Evolutionary conservation across 352 stramenopile genomes (phyloP).

Genomic region (Phytophthora cryptogea): DNA sequence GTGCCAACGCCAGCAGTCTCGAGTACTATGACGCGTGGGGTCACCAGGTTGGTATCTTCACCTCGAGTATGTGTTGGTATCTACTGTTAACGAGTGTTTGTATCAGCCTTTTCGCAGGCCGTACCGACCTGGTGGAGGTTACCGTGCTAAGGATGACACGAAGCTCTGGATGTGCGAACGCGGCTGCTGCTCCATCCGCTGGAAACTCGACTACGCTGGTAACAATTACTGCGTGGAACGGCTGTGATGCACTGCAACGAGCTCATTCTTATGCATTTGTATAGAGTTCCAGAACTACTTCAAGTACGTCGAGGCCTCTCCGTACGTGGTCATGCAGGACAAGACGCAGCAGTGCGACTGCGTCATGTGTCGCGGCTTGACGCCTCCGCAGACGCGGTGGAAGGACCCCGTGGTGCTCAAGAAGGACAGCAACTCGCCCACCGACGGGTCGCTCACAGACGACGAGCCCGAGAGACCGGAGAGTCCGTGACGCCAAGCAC

Average conservation of each 20-base stretch:
- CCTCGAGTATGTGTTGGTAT: not conserved
- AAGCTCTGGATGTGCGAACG: slow-evolving; percentile 67
- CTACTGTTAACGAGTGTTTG: not conserved
- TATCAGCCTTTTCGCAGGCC: slow-evolving; percentile 24
- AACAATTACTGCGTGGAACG: not conserved
- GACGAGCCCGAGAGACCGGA: slow-evolving; percentile 34
- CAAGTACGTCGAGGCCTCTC: slow-evolving; percentile 67
- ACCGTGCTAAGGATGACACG: slow-evolving; percentile 21
- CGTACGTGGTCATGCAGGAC: slow-evolving; percentile 69
- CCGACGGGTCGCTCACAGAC: slow-evolving; percentile 34
- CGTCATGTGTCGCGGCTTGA: slow-evolving; percentile 61
- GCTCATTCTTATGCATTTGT: not conserved
- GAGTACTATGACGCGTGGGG: slow-evolving; percentile 75
- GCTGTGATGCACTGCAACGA: slow-evolving; percentile 3
- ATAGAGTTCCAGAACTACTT: slow-evolving; percentile 66
- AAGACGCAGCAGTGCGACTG: slow-evolving; percentile 53
- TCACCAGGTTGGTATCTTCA: slow-evolving; percentile 35
- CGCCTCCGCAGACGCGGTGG: slow-evolving; percentile 22
- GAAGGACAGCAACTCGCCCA: slow-evolving; percentile 24
- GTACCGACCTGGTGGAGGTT: slow-evolving; percentile 20
- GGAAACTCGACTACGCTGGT: slow-evolving; percentile 79
- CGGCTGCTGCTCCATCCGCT: slow-evolving; percentile 73
- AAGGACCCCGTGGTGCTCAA: slow-evolving; percentile 11
- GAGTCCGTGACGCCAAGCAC: slow-evolving; percentile 14
- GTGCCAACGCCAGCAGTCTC: slow-evolving; percentile 45